phyloP scores from a whole-genome alignment of 352 stramenopile species.

The Phytopythium aichiense region DNA sequence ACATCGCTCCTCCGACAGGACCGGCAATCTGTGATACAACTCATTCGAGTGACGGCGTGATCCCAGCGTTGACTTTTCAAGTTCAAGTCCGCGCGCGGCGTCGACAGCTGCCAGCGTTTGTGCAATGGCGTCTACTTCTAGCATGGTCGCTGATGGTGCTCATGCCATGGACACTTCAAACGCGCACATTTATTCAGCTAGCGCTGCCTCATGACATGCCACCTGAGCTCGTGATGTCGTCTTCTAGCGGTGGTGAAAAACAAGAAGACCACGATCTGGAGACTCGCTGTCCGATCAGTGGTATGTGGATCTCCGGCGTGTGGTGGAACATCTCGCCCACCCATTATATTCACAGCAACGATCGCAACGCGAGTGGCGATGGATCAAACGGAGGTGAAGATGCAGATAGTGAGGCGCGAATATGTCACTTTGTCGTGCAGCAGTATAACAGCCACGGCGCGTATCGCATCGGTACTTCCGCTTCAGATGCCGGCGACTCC shows the following conservation, averaged over 20 bases:
- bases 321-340: constrained; percentile 26
- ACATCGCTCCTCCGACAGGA: neutral
- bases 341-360: constrained; percentile 8
- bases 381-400: neutral
- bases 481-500: neutral
- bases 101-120: neutral
- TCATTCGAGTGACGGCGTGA: neutral
- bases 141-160: neutral
- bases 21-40: neutral
- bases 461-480: neutral
- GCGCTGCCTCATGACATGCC: constrained; percentile 27
- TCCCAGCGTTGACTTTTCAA: neutral
- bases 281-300: constrained; percentile 15
- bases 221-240: constrained; percentile 1
- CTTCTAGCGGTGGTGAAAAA: neutral
- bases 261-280: constrained; percentile 9
- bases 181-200: constrained; percentile 21
- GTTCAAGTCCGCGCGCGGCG: neutral
- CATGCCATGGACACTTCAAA: constrained; percentile 27
- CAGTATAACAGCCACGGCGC: constrained; percentile 8
- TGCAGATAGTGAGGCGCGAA: neutral
- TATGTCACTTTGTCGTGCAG: constrained; percentile 23
- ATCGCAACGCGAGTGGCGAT: neutral
- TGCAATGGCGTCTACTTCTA: neutral
- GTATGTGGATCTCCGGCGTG: constrained; percentile 21